Conservation (phyloP, 225 moss, liverwort and hornwort genomes). For the Lunularia cruciata region DNA sequence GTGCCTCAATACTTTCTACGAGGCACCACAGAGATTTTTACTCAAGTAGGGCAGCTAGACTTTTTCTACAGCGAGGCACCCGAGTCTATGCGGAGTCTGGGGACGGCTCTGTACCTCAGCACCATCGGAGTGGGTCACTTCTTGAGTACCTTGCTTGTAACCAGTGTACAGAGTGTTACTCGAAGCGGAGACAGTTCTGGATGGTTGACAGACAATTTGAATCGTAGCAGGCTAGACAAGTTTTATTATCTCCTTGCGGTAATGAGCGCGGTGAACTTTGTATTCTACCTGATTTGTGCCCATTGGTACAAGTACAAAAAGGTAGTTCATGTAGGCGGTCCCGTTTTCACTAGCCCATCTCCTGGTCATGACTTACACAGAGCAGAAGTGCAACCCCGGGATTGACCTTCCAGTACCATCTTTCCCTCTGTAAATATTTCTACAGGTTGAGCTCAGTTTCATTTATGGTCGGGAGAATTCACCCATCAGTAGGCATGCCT, state of each 20-base stretch:
- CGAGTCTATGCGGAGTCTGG: constrained; percentile 68
- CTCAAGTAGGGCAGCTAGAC: constrained; percentile 73
- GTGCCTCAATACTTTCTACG: constrained; percentile 42
- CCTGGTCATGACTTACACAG: background rate
- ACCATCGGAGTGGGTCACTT: constrained; percentile 69
- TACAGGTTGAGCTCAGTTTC: no score
- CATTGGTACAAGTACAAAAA: constrained; percentile 55
- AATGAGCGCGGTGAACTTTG: constrained; percentile 50
- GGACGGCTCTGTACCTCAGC: constrained; percentile 74
- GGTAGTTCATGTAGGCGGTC: constrained; percentile 22
- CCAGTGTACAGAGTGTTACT: constrained; percentile 34
- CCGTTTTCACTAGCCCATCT: background rate
- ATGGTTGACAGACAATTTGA: constrained; percentile 44
- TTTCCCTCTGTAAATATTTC: no score
- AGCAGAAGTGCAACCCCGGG: background rate
- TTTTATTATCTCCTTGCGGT: constrained; percentile 68
- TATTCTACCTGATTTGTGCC: constrained; percentile 56
- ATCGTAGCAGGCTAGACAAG: constrained; percentile 40
- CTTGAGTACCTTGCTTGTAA: constrained; percentile 52
- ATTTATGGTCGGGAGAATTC: no score
- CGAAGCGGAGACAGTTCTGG: constrained; percentile 43
- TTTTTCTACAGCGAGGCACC: constrained; percentile 91
- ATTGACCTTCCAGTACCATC: background rate
- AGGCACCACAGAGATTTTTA: constrained; percentile 56
- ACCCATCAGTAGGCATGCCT: no score